Evolutionary conservation across 805 yeast genomes (phyloP), one percentile per base, ranked within the genome.

Genomic region (Pichia californica): DNA sequence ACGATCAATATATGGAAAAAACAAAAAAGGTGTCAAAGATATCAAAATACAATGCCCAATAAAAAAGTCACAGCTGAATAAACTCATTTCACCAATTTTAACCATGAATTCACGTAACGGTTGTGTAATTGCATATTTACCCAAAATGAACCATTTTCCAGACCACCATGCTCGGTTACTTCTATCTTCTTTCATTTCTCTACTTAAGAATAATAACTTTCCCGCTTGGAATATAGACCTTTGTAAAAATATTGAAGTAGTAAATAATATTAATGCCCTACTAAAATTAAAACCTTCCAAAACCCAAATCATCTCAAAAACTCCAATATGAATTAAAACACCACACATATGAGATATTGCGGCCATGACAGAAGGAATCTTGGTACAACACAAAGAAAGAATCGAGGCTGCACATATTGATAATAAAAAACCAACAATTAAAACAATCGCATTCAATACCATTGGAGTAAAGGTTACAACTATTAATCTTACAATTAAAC

Each of bases 401-500:
- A 69, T 16, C 1, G 73, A 69, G 0, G 72, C 74, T 1, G 66
- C 46, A 14, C 64, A 45, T 23, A 67, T 54, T 4, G 77, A 68
- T 3, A 70, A 26, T 0, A 61, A 55, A 41, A 68, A 67, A 2
- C 66, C 44, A 0, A 66, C 20, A 5, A 62, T 7, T 34, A 73
- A 53, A 1, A 68, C 47, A 1, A 62, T 33, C 4, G 54, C 40
- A 50, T 72, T 71, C 36, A 73, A 47, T 1, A 69, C 21, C 15
- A 79, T 61, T 1, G 89, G 88, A 1, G 69, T 50, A 29, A 74
- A 40, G 0, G 73, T 65, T 4, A 81, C 61, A 14, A 88, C 63
- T 3, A 73, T 56, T 26, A 91, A 61, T 45, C 97, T 70, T 11
- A 83, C 49, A 0, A 84, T 56, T 0, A 91, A 75, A 58, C 81